Conservation (phyloP, 371 early-diverging fungal genomes). For the Capniomyces stellatus region DNA sequence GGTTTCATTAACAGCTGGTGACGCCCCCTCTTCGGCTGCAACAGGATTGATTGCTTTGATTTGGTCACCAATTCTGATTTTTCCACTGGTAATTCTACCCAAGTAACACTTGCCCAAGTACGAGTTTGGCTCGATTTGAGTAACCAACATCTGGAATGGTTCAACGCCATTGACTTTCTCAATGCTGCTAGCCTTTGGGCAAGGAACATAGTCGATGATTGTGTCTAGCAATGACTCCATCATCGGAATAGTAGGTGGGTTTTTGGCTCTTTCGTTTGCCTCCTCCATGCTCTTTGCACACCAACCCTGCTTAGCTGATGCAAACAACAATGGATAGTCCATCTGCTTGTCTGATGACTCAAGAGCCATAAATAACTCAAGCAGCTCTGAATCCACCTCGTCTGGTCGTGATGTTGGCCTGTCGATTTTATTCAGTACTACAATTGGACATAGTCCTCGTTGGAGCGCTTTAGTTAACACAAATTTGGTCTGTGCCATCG, state of each 20-base stretch:
- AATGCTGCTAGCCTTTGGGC: conserved; percentile 21
- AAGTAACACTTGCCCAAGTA: conserved; percentile 60
- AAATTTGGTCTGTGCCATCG: conserved; percentile 70
- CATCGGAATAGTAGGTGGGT: conserved; percentile 2
- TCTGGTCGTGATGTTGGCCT: conserved; percentile 46
- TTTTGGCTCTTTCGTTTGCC: conserved; percentile 13
- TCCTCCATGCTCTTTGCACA: conserved; percentile 29
- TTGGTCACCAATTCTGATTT: conserved; percentile 40
- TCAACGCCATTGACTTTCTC: conserved; percentile 28
- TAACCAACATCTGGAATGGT: conserved; percentile 60
- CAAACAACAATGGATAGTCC: conserved; percentile 48
- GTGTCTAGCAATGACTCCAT: conserved; percentile 47
- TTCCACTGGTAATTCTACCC: conserved; percentile 47
- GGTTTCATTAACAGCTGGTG: conserved; percentile 26
- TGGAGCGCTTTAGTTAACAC: conserved; percentile 54
- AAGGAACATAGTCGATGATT: conserved; percentile 42
- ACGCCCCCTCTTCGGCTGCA: conserved; percentile 16
- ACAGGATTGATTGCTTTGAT: conserved; percentile 44
- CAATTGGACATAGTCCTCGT: conserved; percentile 42
- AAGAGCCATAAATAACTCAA: conserved; percentile 52
- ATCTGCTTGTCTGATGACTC: conserved; percentile 57
- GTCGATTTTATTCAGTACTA: conserved; percentile 65
- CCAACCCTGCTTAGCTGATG: conserved; percentile 68
- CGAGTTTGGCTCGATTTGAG: conserved; percentile 55
- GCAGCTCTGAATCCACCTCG: conserved; percentile 48